phyloP scores from a whole-genome alignment of 164 flowering plant genomes.

The Santalum album region DNA sequence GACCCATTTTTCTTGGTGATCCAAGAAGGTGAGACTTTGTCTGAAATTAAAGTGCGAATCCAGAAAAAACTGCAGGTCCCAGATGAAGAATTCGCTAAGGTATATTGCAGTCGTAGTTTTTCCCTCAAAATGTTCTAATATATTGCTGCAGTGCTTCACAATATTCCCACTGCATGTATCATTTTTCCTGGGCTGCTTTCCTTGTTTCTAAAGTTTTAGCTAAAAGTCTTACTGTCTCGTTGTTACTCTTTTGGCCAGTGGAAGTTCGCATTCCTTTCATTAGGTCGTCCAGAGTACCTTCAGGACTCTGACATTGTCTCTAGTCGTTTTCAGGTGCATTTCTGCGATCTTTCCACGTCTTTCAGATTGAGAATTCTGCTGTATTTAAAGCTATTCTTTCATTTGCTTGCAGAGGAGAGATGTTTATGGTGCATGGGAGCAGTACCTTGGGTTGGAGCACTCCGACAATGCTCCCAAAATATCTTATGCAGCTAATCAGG shows the following conservation, averaged over 20 bases:
- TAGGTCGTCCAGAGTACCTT: constrained; percentile 84
- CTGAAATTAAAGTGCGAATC: constrained; percentile 59
- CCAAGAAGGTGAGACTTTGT: constrained; percentile 63
- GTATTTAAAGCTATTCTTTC: not conserved
- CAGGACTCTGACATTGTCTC: constrained; percentile 62
- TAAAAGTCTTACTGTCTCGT: not conserved
- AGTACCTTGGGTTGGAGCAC: constrained; percentile 85
- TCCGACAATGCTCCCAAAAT: constrained; percentile 64
- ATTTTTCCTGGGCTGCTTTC: not conserved
- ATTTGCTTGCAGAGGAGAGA: constrained; percentile 47
- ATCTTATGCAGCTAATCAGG: constrained; percentile 62
- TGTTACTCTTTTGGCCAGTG: constrained; percentile 38
- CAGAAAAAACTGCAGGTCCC: constrained; percentile 71
- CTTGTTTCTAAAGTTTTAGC: not conserved
- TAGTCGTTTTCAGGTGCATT: constrained; percentile 59
- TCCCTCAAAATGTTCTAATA: too few relatives aligned
- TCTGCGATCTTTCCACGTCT: not conserved
- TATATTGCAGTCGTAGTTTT: constrained; percentile 1
- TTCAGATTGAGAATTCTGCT: not conserved
- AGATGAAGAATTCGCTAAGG: constrained; percentile 59
- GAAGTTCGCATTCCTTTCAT: constrained; percentile 76
- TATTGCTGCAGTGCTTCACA: not conserved
- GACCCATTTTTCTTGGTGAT: constrained; percentile 76
- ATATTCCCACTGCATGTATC: not conserved
- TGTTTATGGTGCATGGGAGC: constrained; percentile 92